Evolutionary conservation across 345 rosid species (phyloP).

Genomic region (Salix caprea): DNA sequence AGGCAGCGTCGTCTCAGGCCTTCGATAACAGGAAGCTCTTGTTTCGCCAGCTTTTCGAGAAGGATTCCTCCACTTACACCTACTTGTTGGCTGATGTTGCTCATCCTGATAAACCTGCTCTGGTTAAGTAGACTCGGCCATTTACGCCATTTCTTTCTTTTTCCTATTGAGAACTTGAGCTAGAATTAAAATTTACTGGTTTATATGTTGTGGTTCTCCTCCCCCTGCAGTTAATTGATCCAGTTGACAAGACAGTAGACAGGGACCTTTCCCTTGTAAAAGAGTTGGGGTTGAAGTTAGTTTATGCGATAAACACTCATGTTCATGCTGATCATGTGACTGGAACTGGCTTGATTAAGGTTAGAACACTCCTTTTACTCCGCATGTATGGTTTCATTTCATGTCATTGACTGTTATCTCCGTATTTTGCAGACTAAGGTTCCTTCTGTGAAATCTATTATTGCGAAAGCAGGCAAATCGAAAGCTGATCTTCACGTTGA

Average conservation of each 20-base stretch:
- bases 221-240: conserved; percentile 76
- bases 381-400: not conserved
- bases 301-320: conserved; percentile 89
- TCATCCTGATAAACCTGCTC: conserved; percentile 83
- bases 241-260: conserved; percentile 83
- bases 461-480: conserved; percentile 71
- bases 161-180: not conserved
- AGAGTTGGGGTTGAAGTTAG: conserved; percentile 72
- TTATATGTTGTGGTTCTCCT: not conserved
- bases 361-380: conserved; percentile 6
- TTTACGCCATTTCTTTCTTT: not conserved
- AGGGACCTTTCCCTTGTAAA: conserved; percentile 65
- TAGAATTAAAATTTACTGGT: not conserved
- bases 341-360: conserved; percentile 88
- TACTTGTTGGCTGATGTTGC: conserved; percentile 80
- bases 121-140: conserved; percentile 30
- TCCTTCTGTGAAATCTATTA: conserved; percentile 64
- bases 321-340: conserved; percentile 98
- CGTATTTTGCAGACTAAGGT: conserved; percentile 44
- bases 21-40: conserved; percentile 35
- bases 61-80: conserved; percentile 82
- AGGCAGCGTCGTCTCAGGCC: conserved; percentile 14
- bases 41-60: conserved; percentile 90
- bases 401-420: not conserved
- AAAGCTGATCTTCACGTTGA: conserved; percentile 73